phyloP scores from a whole-genome alignment of 108 stramenopile species.

The Skeletonema tropicum region DNA sequence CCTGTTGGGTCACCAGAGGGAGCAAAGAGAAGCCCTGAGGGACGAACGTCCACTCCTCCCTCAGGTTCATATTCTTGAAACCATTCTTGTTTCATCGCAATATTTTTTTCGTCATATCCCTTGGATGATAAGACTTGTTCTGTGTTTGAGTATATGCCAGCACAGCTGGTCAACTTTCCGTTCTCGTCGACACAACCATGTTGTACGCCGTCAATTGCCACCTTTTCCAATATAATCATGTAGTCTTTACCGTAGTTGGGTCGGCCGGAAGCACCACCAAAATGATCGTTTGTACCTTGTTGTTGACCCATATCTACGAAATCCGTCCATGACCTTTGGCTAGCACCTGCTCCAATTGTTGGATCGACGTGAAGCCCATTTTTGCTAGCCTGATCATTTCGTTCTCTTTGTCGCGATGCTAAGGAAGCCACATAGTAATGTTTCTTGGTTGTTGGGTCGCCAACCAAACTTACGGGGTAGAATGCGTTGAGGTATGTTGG shows the following conservation, averaged over 20 bases:
- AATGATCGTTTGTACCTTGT: conserved; percentile 10
- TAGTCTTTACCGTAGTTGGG: conserved; percentile 41
- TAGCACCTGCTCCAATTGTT: conserved; percentile 43
- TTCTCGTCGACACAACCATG: background rate
- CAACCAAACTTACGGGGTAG: conserved; percentile 49
- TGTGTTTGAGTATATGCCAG: conserved; percentile 1
- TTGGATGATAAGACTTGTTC: conserved; percentile 30
- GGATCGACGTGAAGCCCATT: conserved; percentile 24
- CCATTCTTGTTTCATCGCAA: conserved; percentile 40
- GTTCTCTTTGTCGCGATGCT: conserved; percentile 19
- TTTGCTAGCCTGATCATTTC: conserved; percentile 12
- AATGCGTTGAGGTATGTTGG: conserved; percentile 7
- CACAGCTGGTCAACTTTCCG: background rate
- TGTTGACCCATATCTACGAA: conserved; percentile 15
- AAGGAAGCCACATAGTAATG: conserved; percentile 43
- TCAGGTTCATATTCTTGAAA: conserved; percentile 40
- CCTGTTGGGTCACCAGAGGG: conserved; percentile 18
- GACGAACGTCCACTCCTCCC: conserved; percentile 39
- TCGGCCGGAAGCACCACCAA: conserved; percentile 33
- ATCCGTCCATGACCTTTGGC: conserved; percentile 41
- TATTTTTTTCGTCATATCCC: conserved; percentile 14
- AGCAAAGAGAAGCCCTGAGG: conserved; percentile 44
- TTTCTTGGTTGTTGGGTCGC: conserved; percentile 38
- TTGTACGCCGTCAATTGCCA: conserved; percentile 31
- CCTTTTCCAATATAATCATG: conserved; percentile 37